Evolutionary conservation across 2,329 filamentous ascomycete species (phyloP).

Genomic region (Aaosphaeria pasadenensis): DNA sequence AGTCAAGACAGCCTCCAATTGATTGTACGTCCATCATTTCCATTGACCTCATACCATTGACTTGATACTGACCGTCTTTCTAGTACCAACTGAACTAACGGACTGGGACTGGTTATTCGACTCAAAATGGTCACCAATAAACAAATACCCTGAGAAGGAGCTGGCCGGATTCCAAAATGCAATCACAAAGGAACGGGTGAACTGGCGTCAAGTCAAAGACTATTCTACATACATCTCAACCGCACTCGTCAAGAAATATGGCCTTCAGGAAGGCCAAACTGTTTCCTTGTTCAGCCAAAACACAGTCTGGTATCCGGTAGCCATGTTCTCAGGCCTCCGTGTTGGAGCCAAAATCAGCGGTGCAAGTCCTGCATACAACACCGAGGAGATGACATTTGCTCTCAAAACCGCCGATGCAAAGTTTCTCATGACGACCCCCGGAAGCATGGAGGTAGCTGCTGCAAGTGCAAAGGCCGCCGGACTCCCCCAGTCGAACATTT

Average conservation of each 20-base stretch:
- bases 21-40: constrained; percentile 29
- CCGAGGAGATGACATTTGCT: constrained; percentile 67
- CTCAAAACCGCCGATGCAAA: constrained; percentile 57
- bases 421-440: constrained; percentile 56
- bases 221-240: constrained; percentile 60
- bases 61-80: neutral
- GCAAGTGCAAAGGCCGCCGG: constrained; percentile 55
- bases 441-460: constrained; percentile 54
- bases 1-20: constrained; percentile 43
- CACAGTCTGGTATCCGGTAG: constrained; percentile 65
- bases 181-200: constrained; percentile 56
- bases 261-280: constrained; percentile 53
- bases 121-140: constrained; percentile 51
- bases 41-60: neutral
- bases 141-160: constrained; percentile 35
- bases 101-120: constrained; percentile 64
- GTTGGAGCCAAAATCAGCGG: constrained; percentile 59
- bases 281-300: constrained; percentile 63
- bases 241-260: constrained; percentile 55
- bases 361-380: constrained; percentile 63
- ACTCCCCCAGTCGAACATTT: constrained; percentile 50
- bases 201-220: constrained; percentile 57
- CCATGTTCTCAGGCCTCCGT: constrained; percentile 56
- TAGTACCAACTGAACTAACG: constrained; percentile 54
- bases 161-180: constrained; percentile 58